Conservation (phyloP, 805 yeast genomes). For the Starmerella sp. region DNA sequence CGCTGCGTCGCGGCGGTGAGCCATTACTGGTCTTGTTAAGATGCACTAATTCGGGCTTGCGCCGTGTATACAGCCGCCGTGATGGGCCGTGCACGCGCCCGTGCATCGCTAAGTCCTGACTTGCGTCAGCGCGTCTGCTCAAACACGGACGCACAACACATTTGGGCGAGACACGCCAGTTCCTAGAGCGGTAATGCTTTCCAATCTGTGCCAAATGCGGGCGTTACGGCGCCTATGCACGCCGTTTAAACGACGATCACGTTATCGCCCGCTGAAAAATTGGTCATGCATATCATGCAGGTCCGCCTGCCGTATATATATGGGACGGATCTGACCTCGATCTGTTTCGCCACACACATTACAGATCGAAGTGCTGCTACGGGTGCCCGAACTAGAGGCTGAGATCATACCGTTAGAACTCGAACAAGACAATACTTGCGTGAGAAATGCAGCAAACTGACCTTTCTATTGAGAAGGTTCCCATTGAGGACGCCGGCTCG, state of each 20-base stretch:
- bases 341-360: background rate
- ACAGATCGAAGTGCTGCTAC: slow-evolving; percentile 7
- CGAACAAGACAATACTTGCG: slow-evolving; percentile 22
- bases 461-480: background rate
- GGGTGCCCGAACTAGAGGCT: slow-evolving; percentile 15
- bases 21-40: too few relatives aligned
- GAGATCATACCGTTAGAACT: slow-evolving; percentile 19
- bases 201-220: too few relatives aligned
- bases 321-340: background rate
- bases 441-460: slow-evolving; percentile 13
- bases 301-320: background rate
- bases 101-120: too few relatives aligned
- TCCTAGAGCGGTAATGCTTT: too few relatives aligned
- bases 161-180: too few relatives aligned
- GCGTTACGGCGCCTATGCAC: too few relatives aligned
- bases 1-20: too few relatives aligned
- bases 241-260: background rate
- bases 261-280: background rate
- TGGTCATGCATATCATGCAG: background rate
- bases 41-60: too few relatives aligned
- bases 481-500: background rate
- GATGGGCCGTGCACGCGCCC: too few relatives aligned
- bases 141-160: too few relatives aligned
- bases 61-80: too few relatives aligned
- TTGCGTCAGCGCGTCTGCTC: too few relatives aligned